Base-by-base conservation (phyloP, 805 yeast genomes). In the Suhomyces prunicola region DNA sequence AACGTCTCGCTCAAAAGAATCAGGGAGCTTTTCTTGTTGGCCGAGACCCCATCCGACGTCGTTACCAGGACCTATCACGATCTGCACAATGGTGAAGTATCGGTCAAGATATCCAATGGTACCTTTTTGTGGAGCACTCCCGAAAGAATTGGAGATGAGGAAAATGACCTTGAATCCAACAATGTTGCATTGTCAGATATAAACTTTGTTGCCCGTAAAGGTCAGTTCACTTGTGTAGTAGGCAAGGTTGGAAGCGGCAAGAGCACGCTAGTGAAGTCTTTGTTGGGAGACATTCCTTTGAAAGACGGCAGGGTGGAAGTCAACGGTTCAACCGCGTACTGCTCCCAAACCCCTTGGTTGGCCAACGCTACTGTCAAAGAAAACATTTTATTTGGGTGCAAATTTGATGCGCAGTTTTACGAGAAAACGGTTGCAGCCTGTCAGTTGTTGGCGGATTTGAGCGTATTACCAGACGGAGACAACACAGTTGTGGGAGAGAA, bases 191-290 rank as follows among this genome's bases (percentile, higher is more conserved):
- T 85, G 50, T 67, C 70, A 44, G 65, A 80, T 59, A 73, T 84
- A 46, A 65, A 75, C 50, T 83, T 83, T 56, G 54, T 61, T 8
- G 87, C 84, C 1, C 67, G 59, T n/a, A 79, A 77, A 59, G 85
- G 86, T 5, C 72, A 76, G 36, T 68, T 86, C 51, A 72, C 82
- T 1, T 84, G 90, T 66, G 68, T 86, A 49, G 84, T 85, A 24
- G 90, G 90, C 9, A 71, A 81, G 59, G 90, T 86, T 31, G 90
- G 90, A 3, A 67, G 86, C 12, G 90, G 90, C 48, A 86, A 86
- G 59, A 78, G 87, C 2, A 80, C 89, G 0, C 70, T 82, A 26
- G 67, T 85, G 47, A 76, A 79, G 55, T 74, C 84, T 12, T 61
- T 84, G 10, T 59, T 84, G 27, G 90, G 90, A 6, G 81, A 80